Evolutionary conservation across 2,329 filamentous ascomycete genomes (phyloP), one percentile per base, ranked within the genome.

Genomic region (Akanthomyces lecanii): DNA sequence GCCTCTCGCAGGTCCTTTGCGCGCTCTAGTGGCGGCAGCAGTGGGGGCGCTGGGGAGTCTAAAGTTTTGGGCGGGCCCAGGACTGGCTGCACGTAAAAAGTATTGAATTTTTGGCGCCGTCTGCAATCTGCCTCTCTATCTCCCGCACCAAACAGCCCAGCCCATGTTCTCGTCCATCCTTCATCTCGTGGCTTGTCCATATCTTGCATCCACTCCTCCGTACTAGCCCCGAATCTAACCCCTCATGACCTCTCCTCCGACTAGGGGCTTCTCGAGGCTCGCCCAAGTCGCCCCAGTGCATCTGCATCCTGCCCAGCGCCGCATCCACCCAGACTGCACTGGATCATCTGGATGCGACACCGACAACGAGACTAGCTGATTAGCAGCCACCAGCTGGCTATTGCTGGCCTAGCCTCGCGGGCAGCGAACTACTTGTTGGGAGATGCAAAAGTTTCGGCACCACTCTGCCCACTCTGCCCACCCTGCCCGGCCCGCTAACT

Each of bases 131-230:
- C 12, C 30, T 28, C n/a, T 36, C 11, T 4, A 21, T 36, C 23
- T 33, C 51, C 18, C 18, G 10, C 44, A 25, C 23, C 51, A 28
- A 25, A 25, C 51, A 25, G 42, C 38, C 16, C 21, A 21, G 10
- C 28, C 42, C 30, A 58, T 28, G 30, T 48, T 38, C 55, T 58
- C 55, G n/a, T 11, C 42, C 44, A 38, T 38, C 42, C 40, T 5
- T 58, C 55, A 47, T 56, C 54, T 56, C 40, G 54, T 38, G 50
- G 50, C 50, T 53, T 53, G 50, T 28, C 38, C 38, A 18, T 33
- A 57, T 57, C 54, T 47, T 23, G 40, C 54, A 23, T 47, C 54
- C 25, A 47, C 42, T 10, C 11, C 38, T 40, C 38, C 38, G 38
- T 40, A 16, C 16, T n/a, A 38, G 53, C 54, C 54, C 54, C 42